Conservation (phyloP, 1,284 basidiomycete species). For the Singerocomus rubriflavus region DNA sequence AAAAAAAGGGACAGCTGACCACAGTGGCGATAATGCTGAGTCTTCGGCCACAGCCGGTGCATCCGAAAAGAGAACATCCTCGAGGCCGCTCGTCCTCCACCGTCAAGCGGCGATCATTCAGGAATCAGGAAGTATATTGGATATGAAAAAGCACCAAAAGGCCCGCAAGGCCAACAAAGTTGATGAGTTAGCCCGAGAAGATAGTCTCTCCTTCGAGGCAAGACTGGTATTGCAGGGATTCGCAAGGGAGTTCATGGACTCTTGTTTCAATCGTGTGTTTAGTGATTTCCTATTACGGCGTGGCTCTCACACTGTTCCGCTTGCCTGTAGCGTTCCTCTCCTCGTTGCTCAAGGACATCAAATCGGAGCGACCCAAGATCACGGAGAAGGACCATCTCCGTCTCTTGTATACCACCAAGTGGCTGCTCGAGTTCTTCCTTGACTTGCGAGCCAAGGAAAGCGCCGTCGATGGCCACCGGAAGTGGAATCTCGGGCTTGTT, state of each 20-base stretch:
- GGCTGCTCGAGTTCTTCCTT: constrained; percentile 89
- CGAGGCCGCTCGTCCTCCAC: constrained; percentile 68
- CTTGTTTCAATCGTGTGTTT: constrained; percentile 81
- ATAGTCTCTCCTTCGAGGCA: constrained; percentile 73
- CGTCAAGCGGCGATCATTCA: constrained; percentile 76
- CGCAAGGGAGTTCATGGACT: constrained; percentile 70
- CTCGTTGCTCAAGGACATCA: constrained; percentile 87
- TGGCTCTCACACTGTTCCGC: constrained; percentile 11
- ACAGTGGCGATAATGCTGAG: constrained; percentile 32
- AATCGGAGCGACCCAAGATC: constrained; percentile 85
- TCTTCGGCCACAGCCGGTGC: constrained; percentile 30
- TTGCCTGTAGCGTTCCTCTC: constrained; percentile 68
- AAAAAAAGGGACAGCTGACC: constrained; percentile 37
- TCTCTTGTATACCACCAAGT: constrained; percentile 78
- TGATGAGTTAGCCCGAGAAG: constrained; percentile 70
- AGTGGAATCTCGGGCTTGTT: constrained; percentile 73
- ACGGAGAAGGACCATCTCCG: constrained; percentile 88
- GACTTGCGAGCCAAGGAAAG: constrained; percentile 47
- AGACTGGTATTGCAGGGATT: constrained; percentile 64
- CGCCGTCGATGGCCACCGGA: constrained; percentile 30
- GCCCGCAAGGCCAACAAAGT: constrained; percentile 64
- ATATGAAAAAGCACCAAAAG: constrained; percentile 70
- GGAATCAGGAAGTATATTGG: constrained; percentile 76
- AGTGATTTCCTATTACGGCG: constrained; percentile 4
- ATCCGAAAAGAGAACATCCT: constrained; percentile 30